Percentiles rank a stretch among this genome's conserved stretches.
Conservation (phyloP, 352 stramenopile genomes). For the Elongisporangium senticosum region DNA sequence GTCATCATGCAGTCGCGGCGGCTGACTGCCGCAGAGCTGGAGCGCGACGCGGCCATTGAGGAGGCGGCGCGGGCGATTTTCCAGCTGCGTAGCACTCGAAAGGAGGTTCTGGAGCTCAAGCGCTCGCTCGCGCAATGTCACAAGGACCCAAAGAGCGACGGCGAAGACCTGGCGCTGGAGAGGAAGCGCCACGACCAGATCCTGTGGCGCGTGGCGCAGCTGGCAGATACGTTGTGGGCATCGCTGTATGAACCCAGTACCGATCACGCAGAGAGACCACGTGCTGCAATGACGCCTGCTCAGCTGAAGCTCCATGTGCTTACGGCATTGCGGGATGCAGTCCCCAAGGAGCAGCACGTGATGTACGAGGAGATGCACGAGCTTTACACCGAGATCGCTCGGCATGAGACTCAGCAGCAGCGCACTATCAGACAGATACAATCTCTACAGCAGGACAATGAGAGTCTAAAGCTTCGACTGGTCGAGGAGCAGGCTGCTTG, state of each 20-base stretch:
- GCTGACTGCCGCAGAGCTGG: constrained; percentile 6
- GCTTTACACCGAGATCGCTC: constrained; percentile 18
- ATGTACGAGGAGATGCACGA: constrained; percentile 27
- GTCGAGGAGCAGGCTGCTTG: not conserved
- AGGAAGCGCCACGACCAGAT: constrained; percentile 11
- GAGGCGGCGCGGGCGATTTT: constrained; percentile 20
- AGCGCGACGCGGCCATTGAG: constrained; percentile 28
- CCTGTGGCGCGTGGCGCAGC: constrained; percentile 13
- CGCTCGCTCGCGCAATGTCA: constrained; percentile 2
- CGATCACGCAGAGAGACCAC: not conserved
- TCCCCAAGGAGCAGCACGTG: constrained; percentile 10
- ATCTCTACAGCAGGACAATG: constrained; percentile 6
- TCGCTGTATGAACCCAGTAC: not conserved
- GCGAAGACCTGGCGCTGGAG: not conserved
- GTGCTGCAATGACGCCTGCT: constrained; percentile 1
- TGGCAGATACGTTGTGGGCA: constrained; percentile 18
- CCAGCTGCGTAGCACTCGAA: constrained; percentile 1
- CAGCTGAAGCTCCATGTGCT: constrained; percentile 13
- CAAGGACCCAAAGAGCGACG: not conserved
- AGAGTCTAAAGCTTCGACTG: constrained; percentile 4
- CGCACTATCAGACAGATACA: constrained; percentile 6
- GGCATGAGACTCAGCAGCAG: constrained; percentile 2
- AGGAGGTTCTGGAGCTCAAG: constrained; percentile 6
- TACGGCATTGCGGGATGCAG: constrained; percentile 12
- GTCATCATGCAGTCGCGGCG: not conserved